Evolutionary conservation across 345 rosid species (phyloP), one percentile per base, ranked within the genome.

Genomic region (Gossypium thurberi): DNA sequence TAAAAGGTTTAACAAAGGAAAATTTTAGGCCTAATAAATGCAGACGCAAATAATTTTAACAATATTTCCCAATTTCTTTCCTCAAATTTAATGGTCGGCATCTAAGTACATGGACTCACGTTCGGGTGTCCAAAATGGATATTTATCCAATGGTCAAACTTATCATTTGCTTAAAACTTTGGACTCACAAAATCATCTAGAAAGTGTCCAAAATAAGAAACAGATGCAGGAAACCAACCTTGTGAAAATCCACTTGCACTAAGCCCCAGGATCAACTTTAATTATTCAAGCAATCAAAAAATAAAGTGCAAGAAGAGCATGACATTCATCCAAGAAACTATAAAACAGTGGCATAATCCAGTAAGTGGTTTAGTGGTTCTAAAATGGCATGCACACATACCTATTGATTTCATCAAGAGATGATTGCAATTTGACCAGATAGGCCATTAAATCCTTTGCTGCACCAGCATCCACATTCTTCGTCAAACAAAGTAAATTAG

Each of bases 401-500:
- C 86, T 79, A 63, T 93, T 96, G 75, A 93, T 89, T 85, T 88
- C 95, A 40, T 81, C 60, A 71, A 96, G 85, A 53, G 91, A 84
- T 76, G 98, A 91, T 42, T 93, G 92, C 85, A 91, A 71, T 55
- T 84, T 82, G 77, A 96, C 93, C 87, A 96, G 85, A 82, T 88
- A 70, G 58, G 88, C 89, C 99, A 93, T 93, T 67, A 93, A 80
- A 63, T 93, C 87, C 88, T 93, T 96, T 21, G 99, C 97, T 44
- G 92, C 93, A 63, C 82, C 90, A 61, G 98, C 89, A 77, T 93
- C 98, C 74, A 96, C 99, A 81, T 96, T 96, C 99, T 96, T 77
- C 74, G 78, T 59, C 40, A 78, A 78, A 81, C 18, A 82, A 82
- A 70, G 57, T 25, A 47, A 80, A 76, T 60, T 69, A 77, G 75